phyloP scores from a whole-genome alignment of 225 moss, liverwort and hornwort species.

The Marchantia paleacea region DNA sequence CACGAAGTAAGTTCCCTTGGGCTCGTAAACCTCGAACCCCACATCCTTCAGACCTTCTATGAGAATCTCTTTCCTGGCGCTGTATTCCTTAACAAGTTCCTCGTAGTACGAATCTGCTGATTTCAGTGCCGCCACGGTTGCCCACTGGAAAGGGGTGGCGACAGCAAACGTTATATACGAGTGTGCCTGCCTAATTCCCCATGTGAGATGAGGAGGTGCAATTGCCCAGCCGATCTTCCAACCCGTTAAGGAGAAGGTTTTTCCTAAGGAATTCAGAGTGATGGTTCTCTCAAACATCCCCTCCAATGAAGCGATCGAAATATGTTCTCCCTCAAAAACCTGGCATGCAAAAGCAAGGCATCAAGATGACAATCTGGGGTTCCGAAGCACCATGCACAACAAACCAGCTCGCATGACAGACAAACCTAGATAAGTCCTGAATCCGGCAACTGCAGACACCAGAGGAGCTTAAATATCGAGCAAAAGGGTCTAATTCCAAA shows the following conservation, averaged over 20 bases:
- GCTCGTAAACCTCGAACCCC: conserved; percentile 85
- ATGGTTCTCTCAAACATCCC: conserved; percentile 98
- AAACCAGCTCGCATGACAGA: neutral
- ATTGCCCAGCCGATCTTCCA: conserved; percentile 99
- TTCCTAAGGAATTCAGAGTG: conserved; percentile 93
- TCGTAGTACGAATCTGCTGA: conserved; percentile 81
- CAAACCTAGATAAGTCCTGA: neutral
- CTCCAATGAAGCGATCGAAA: conserved; percentile 75
- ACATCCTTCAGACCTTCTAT: conserved; percentile 87
- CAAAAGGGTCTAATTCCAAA: too few species aligned
- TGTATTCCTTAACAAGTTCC: conserved; percentile 63
- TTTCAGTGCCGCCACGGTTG: conserved; percentile 71
- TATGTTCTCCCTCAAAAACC: conserved; percentile 75
- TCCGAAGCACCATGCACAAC: neutral
- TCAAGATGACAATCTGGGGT: neutral
- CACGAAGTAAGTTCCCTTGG: conserved; percentile 94
- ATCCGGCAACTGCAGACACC: neutral
- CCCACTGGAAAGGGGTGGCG: conserved; percentile 91
- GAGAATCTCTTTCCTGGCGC: conserved; percentile 64
- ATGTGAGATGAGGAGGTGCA: conserved; percentile 71
- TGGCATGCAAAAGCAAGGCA: conserved; percentile 10
- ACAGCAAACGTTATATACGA: conserved; percentile 84
- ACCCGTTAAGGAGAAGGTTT: conserved; percentile 92
- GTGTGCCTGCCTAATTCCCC: conserved; percentile 85
- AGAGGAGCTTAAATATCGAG: neutral